Percentiles rank a stretch among this genome's conserved stretches.
Conservation (phyloP, 2,329 filamentous ascomycete species). For the Talaromyces pinophilus region DNA sequence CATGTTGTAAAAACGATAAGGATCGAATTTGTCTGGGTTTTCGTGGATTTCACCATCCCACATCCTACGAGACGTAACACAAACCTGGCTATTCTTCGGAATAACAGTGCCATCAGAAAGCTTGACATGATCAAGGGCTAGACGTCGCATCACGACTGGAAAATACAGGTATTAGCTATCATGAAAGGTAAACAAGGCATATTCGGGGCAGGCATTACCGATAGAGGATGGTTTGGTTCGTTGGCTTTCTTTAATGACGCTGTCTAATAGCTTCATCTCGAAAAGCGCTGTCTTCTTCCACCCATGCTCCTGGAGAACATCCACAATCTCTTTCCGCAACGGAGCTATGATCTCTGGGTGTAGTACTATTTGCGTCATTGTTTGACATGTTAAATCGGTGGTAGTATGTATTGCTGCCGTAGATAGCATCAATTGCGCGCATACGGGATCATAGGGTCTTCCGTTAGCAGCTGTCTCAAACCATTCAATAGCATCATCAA, state of each 20-base stretch:
- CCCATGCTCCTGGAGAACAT: background rate
- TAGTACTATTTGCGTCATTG: background rate
- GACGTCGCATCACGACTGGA: slow-evolving; percentile 22
- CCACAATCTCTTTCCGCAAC: slow-evolving; percentile 29
- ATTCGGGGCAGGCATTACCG: background rate
- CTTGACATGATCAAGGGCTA: slow-evolving; percentile 20
- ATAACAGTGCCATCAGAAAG: slow-evolving; percentile 48
- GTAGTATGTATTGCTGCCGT: slow-evolving; percentile 20
- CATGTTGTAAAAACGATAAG: slow-evolving; percentile 47
- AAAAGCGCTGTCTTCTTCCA: slow-evolving; percentile 20
- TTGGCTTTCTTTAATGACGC: slow-evolving; percentile 27
- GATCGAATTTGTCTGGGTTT: slow-evolving; percentile 48
- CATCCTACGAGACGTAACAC: slow-evolving; percentile 28
- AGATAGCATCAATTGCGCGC: slow-evolving; percentile 1
- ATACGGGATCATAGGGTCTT: background rate
- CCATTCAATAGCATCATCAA: slow-evolving; percentile 8
- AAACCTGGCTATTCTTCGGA: slow-evolving; percentile 47
- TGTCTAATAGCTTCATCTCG: slow-evolving; percentile 25
- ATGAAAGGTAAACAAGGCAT: background rate
- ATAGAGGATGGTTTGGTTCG: background rate
- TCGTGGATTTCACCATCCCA: slow-evolving; percentile 51
- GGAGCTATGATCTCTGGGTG: slow-evolving; percentile 34
- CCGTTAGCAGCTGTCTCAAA: background rate
- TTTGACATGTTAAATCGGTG: slow-evolving; percentile 1
- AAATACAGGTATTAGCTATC: background rate